Evolutionary conservation across 495 filamentous ascomycete genomes (phyloP).

Genomic region (Penicillium atrosanguineum): DNA sequence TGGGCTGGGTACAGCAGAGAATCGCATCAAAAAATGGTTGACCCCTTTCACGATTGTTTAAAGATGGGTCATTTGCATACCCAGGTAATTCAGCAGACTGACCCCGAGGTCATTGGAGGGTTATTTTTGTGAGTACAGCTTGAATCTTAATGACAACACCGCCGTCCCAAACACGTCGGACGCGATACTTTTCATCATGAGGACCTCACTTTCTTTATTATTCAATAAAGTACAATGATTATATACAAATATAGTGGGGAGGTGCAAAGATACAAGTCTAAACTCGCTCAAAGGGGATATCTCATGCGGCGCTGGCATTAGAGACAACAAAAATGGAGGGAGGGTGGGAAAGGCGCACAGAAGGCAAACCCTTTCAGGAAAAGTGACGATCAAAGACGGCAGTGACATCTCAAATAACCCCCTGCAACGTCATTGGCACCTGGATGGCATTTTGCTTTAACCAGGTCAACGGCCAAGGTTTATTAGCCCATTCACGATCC

Average conservation of each 20-base stretch:
- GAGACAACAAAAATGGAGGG: not conserved
- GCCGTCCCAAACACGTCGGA: not conserved
- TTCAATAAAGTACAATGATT: slow-evolving; percentile 1
- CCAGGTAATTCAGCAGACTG: not conserved
- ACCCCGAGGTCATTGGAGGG: not conserved
- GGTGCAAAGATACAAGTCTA: slow-evolving; percentile 5
- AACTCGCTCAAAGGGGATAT: slow-evolving; percentile 18
- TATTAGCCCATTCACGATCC: slow-evolving; percentile 30
- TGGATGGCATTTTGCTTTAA: slow-evolving; percentile 34
- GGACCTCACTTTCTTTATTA: not conserved
- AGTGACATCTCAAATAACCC: not conserved
- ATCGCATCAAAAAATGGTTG: not conserved
- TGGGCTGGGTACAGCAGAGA: not conserved
- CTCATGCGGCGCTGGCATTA: slow-evolving; percentile 21
- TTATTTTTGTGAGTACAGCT: not conserved
- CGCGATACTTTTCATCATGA: not conserved
- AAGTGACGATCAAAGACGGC: not conserved
- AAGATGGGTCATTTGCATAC: too few species aligned
- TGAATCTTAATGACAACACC: not conserved
- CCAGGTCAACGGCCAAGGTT: slow-evolving; percentile 27
- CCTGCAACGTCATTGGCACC: slow-evolving; percentile 14
- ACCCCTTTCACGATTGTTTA: not conserved
- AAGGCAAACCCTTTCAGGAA: not conserved
- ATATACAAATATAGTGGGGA: slow-evolving; percentile 12
- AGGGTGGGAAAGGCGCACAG: not conserved